Base-by-base conservation (phyloP, 345 rosid species). In the Salix dunnii region DNA sequence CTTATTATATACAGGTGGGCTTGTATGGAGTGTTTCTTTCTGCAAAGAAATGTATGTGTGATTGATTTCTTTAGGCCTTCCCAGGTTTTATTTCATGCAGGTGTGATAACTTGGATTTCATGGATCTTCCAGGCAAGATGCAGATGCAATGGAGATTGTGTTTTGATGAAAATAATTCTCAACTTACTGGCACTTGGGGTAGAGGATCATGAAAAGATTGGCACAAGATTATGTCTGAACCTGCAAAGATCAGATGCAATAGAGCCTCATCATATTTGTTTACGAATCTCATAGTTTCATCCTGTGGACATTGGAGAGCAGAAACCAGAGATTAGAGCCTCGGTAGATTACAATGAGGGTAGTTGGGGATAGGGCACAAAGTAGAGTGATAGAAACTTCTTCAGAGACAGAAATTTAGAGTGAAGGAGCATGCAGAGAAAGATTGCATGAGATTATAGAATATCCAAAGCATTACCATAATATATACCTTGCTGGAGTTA, bases 221-320 rank as follows among this genome's bases (percentile, higher is more conserved):
- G 69, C 91, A 91, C 76, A 88, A 76, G 60, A 91, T 87, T 55
- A 91, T 82, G 84, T 91, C 93, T 36, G 90, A 89, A 83, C 89
- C 96, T 48, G 90, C 91, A 64, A 83, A 74, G 76, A 87, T 72
- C 81, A 89, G 69, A 85, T 89, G 96, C 60, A 80, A 84, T 48
- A 87, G 62, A 65, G 51, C 88, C 72, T 91, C 90, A 28, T 86
- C 84, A 27, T 80, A 78, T 82, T 72, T 68, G 70, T 70, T 70
- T 18, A 91, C 67, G 77, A 88, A 75, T 83, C 77, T 86, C 73
- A 87, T 77, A 30, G 72, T 82, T 67, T 77, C 86, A 81, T 79
- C 87, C 92, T 91, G 87, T 49, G 68, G 71, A 66, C 55, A 75
- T 60, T 40, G 43, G 43, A 74, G 31, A 9, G 72, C 18, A 46